Conservation (phyloP, 2,329 filamentous ascomycete species). For the Cytospora schulzeri region DNA sequence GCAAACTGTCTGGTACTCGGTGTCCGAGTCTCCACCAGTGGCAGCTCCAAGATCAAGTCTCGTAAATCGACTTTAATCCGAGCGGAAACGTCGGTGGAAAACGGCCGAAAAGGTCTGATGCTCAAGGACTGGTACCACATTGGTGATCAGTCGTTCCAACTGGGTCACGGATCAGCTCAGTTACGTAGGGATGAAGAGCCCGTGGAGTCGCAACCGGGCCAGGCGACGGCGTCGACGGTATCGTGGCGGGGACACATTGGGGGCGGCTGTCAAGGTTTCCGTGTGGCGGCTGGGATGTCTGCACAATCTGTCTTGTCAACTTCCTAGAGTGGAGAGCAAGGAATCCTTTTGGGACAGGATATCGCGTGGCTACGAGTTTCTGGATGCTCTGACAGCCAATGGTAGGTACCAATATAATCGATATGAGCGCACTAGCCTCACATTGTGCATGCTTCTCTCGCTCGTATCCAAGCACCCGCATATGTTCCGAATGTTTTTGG, state of each 20-base stretch:
- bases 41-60: conserved; percentile 4
- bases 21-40: background rate
- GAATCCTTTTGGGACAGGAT: background rate
- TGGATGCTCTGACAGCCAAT: background rate
- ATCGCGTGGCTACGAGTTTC: background rate
- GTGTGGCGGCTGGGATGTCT: background rate
- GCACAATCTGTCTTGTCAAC: background rate
- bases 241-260: conserved; percentile 5
- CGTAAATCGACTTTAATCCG: conserved; percentile 21
- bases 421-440: background rate
- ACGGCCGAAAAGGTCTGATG: background rate
- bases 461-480: background rate
- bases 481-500: background rate
- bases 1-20: background rate
- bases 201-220: conserved; percentile 3
- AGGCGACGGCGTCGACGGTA: conserved; percentile 1
- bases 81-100: conserved; percentile 21
- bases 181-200: background rate
- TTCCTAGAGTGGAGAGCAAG: conserved; percentile 15
- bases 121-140: background rate
- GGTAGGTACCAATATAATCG: background rate
- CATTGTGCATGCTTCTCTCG: background rate
- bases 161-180: background rate
- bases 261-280: background rate
- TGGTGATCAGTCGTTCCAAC: background rate